Base-by-base conservation (phyloP, 2,329 filamentous ascomycete genomes). In the Alternaria sp. region DNA sequence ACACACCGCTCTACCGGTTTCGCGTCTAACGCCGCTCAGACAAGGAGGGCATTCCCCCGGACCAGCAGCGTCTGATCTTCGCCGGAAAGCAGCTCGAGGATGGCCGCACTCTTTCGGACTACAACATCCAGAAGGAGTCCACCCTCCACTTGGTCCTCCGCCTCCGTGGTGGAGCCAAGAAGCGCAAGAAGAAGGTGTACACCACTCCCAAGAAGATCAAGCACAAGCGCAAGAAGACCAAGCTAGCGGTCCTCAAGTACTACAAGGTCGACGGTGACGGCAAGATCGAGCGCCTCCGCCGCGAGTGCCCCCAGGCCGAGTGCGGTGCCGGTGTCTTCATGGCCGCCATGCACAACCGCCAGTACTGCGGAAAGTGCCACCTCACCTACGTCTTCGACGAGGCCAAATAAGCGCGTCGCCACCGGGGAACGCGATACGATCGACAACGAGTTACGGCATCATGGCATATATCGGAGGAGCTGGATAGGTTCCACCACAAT, bases 181-280 rank as follows among this genome's bases (percentile, higher is more conserved):
- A 99, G 93, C 97, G 98, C 93, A 91, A 96, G 86, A 99, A 99
- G 93, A 99, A 99, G 94, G 96, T 99, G 78, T 99, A 99, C 92
- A 98, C 93, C 84, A 99, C 96, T 81, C 96, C 96, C 85, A 99
- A 99, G 94, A 99, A 99, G 93, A 99, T 99, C 92, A 99, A 99
- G 96, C 96, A 99, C 91, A 99, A 99, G 94, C 92, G 93, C 89
- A 99, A 98, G 93, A 99, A 99, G 95, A 97, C 92, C 90, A 99
- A 99, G 92, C 88, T 99, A 85, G 96, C 96, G 81, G 95, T 99
- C 78, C 94, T 99, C 85, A 99, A 99, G 91, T 99, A 99, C 93
- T 99, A 99, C 93, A 99, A 99, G 93, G 96, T 99, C 80, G 96
- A 98, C 85, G 93, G 92, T 79, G 96, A 99, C 81, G 96, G 96